phyloP scores from a whole-genome alignment of 768 basidiomycete genomes.

The Tricholoma sp. region DNA sequence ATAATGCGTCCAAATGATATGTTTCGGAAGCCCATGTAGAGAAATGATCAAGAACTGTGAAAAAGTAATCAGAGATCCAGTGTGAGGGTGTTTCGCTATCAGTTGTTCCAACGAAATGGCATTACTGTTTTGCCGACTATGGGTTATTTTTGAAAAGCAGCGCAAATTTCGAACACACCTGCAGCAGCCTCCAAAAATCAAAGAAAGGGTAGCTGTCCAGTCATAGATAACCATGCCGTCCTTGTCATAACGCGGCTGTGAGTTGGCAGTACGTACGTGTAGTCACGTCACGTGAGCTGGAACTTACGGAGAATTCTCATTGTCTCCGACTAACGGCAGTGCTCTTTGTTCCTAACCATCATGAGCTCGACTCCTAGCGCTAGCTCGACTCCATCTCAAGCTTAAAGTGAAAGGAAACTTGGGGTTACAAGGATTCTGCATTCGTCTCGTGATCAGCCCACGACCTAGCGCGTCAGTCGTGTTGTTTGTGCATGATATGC shows the following conservation, averaged over 20 bases:
- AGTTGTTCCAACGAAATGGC: constrained; percentile 74
- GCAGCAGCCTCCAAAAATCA: constrained; percentile 92
- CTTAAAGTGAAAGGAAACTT: no score
- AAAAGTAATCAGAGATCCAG: constrained; percentile 83
- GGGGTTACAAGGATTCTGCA: no score
- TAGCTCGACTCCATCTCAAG: no score
- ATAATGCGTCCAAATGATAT: constrained; percentile 45
- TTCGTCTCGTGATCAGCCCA: not conserved
- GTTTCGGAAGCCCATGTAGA: constrained; percentile 63
- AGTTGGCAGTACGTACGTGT: no score
- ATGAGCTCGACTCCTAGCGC: not conserved
- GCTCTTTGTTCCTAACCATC: not conserved
- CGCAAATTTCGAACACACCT: constrained; percentile 30
- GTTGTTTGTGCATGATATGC: constrained; percentile 16
- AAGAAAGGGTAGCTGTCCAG: constrained; percentile 63
- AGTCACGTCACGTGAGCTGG: no score
- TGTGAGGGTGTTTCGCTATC: constrained; percentile 59
- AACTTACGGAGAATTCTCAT: no score
- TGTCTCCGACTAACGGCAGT: no score
- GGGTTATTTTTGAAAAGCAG: not conserved
- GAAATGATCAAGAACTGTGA: constrained; percentile 80
- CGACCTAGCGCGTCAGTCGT: not conserved
- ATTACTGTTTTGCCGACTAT: constrained; percentile 42
- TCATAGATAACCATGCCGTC: constrained; percentile 6
- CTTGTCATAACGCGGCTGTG: no score